These are phyloP conservation scores for Emergomyces orientalis DNA, from an alignment of 2,329 filamentous ascomycete species.

Conservation along the genomic window DNA sequence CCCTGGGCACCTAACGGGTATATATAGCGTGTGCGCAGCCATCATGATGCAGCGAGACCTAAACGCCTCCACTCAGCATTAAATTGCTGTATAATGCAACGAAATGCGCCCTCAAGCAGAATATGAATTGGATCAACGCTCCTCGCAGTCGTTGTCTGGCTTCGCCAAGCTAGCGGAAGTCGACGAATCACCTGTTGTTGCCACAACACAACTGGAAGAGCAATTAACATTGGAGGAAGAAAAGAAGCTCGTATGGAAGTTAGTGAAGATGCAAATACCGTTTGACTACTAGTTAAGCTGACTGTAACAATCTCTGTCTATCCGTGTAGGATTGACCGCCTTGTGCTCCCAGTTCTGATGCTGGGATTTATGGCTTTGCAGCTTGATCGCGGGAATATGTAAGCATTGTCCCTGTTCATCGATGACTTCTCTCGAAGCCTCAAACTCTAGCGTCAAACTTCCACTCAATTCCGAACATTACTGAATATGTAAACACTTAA, in stretches of 20 bases:
- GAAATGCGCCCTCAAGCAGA: background rate
- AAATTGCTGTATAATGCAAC: background rate
- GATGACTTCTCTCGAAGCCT: background rate
- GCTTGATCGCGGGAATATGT: constrained; percentile 25
- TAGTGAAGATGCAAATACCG: background rate
- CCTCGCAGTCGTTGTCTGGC: background rate
- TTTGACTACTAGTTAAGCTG: background rate
- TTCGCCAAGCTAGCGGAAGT: background rate
- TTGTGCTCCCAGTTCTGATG: constrained; percentile 22
- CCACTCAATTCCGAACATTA: background rate
- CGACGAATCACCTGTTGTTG: background rate
- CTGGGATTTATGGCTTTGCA: constrained; percentile 25
- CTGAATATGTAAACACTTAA: constrained; percentile 15
- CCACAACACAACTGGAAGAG: background rate
- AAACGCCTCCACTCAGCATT: background rate
- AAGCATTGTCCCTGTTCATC: background rate
- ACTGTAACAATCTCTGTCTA: background rate
- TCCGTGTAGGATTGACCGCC: constrained; percentile 15
- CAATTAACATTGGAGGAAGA: constrained; percentile 20
- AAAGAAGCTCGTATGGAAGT: constrained; percentile 18
- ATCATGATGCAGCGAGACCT: background rate
- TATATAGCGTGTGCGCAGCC: background rate
- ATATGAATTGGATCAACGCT: background rate
- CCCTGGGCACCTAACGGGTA: background rate
- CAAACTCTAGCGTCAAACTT: background rate